Base-by-base conservation (phyloP, 345 rosid species). In the Pelargonium nanum region DNA sequence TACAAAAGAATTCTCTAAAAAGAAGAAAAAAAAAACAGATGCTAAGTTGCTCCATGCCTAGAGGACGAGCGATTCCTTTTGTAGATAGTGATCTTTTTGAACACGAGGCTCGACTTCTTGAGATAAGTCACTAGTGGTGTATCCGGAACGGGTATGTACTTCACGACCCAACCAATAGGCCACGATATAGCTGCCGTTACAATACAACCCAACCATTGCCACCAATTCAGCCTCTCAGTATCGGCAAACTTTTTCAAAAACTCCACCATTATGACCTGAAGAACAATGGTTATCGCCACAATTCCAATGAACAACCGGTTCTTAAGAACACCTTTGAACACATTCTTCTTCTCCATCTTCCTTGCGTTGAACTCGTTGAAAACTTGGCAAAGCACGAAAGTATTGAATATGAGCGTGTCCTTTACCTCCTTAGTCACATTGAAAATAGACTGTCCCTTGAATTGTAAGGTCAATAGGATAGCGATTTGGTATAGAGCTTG, bases 361-460 rank as follows among this genome's bases (percentile, higher is more conserved):
- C 97, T 76, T 7, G 88, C 85, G 51, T 89, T 86, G 57, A 86
- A 83, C 73, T 85, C 91, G n/a, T 89, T 89, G 44, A 85, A 87
- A 55, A 89, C 90, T 22, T 87, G 88, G 80, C 90, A 85, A 2
- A 87, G 72, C 52, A 85, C 85, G 52, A 87, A 87, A 1, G 72
- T 75, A 45, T 89, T 89, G 73, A 87, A 89, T 40, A 87, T 82
- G 74, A 90, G 61, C 2, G 90, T 85, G 55, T 81, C 70, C 24
- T 82, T 87, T 55, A 82, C 88, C 59, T 65, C 70, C 77, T 80
- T 63, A 1, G 57, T 75, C 45, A 83, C 85, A 0, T 63, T 66
- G 58, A 89, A 83, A 6, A 85, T 80, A 0, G 85, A 72, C 51
- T 81, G 75, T 0, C 97, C 92, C 50, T 71, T 73, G 62, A 85